Percentiles rank a stretch among this genome's conserved stretches.
phyloP scores from a whole-genome alignment of 768 basidiomycete species.

The Dioszegia hungarica region DNA sequence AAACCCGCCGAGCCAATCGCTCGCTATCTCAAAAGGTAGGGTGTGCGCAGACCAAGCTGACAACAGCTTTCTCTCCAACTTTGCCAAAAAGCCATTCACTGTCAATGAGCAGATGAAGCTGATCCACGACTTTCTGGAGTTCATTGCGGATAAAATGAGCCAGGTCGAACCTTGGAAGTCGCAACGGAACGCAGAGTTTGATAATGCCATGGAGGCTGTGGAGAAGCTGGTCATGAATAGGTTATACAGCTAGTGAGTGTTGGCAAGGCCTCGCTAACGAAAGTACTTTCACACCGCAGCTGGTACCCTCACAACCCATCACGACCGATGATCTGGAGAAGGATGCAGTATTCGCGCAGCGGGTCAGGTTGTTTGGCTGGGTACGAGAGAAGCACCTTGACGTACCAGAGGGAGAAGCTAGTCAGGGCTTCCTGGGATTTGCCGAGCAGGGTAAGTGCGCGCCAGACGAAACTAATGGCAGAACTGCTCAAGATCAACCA shows the following conservation, averaged over 20 bases:
- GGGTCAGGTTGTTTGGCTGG: slow-evolving; percentile 89
- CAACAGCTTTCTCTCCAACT: slow-evolving; percentile 82
- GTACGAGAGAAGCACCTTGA: slow-evolving; percentile 83
- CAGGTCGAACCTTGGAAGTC: slow-evolving; percentile 61
- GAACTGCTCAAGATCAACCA: slow-evolving; percentile 95
- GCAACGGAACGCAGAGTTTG: slow-evolving; percentile 75
- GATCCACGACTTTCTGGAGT: slow-evolving; percentile 92
- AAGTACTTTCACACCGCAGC: slow-evolving; percentile 88
- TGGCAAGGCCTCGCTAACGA: neutral
- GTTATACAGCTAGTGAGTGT: slow-evolving; percentile 82
- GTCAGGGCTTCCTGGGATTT: slow-evolving; percentile 65
- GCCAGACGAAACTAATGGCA: slow-evolving; percentile 5
- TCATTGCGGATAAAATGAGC: slow-evolving; percentile 80
- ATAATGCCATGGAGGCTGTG: slow-evolving; percentile 97
- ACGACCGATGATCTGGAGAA: slow-evolving; percentile 95
- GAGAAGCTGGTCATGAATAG: slow-evolving; percentile 99
- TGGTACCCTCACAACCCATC: slow-evolving; percentile 66
- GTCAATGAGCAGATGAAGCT: slow-evolving; percentile 91
- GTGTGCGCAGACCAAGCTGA: slow-evolving; percentile 21
- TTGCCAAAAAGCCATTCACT: slow-evolving; percentile 83
- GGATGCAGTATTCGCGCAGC: slow-evolving; percentile 81
- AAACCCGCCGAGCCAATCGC: slow-evolving; percentile 85
- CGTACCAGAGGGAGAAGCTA: slow-evolving; percentile 61
- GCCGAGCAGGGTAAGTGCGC: slow-evolving; percentile 43
- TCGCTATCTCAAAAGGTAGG: slow-evolving; percentile 90